Evolutionary conservation across 2,329 filamentous ascomycete species (phyloP), one percentile per base, ranked within the genome.

Genomic region (Colletotrichum sp.): DNA sequence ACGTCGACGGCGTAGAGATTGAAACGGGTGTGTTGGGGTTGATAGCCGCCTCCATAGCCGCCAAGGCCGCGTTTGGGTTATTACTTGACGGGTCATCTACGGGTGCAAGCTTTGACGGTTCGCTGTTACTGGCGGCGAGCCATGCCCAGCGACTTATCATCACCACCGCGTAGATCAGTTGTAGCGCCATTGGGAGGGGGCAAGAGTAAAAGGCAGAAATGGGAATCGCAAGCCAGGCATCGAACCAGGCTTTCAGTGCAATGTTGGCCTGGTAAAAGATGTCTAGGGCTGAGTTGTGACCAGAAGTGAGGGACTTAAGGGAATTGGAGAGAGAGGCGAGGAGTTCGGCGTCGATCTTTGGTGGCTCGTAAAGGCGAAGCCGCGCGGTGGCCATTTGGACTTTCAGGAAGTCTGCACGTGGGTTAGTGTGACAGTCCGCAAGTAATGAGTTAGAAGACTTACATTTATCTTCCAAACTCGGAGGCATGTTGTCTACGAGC

Each of bases 101-200:
- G 0, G 18, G 2, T 28, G 13, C 28, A 15, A 34, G 13, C n/a
- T 21, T 26, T 34, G 21, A 21, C 4, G 21, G 21, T 5, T 30
- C 24, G 6, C 52, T 28, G 21, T 66, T 59, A 5, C 66, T 59
- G 0, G 84, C 85, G 0, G 87, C 83, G 0, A 90, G 82, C 59
- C 88, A 89, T 7, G 87, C 86, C 89, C 89, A 90, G 8, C 89
- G 85, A 2, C 87, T 86, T 1, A 90, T 83, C 85, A 90, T 89
- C 6, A 85, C 88, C 57, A 89, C 81, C n/a, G 85, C 87, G 69
- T 90, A 89, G 5, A 90, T 85, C 0, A 91, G 81, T 69, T 91
- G 87, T 1, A 86, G 81, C 39, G 84, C 87, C 0, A 86, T 79
- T 0, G 86, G 82, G 10, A 90, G 86, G 0, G 90, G 88, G 28